Evolutionary conservation across 495 filamentous ascomycete species (phyloP), one percentile per base, ranked within the genome.

Genomic region (Wilcoxina mikolae): DNA sequence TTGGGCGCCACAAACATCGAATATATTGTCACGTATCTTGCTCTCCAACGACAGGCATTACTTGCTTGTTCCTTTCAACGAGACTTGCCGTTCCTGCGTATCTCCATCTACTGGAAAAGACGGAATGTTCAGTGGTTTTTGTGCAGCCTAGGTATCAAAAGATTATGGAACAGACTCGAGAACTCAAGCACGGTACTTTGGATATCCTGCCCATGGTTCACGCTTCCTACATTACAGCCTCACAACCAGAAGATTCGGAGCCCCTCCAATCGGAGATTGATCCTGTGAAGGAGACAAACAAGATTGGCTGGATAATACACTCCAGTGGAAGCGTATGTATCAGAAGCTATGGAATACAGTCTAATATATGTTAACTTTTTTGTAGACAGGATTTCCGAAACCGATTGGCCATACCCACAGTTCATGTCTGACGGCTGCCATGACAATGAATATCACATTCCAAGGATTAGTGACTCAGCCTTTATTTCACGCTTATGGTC

Each of bases 41-140:
- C 77, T 1, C 68, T 82, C 3, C 73, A 71, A 48, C 71, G 79
- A 17, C 62, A 80, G 2, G 79, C 78, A 23, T 78, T 76, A 76
- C 73, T 4, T 69, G 74, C 22, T 70, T 83, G 59, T 74, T 77
- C 56, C 65, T 83, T 10, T 83, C 79, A 0, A 76, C 76, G 15
- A 73, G 79, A 33, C 64, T 81, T 15, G 70, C 75, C 5, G 66
- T 71, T 0, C 62, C 67, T 3, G 78, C 77, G 26, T 76, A 72
- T 55, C 68, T 73, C 15, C 72, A 75, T 27, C 60, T 82, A 3
- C 68, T 82, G 0, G 60, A 71, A 41, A 66, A 68, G 12, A 72
- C 73, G 3, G 57, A 66, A 2, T 77, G 74, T 20, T 66, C 66
- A 25, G 70, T 72, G 49, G 67, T 68, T 11, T 65, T 77, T 20